A percentile compares a stretch with the other conserved stretches of the same genome.
phyloP scores from a whole-genome alignment of 2,329 filamentous ascomycete species.

The Harringtonia aguacate region DNA sequence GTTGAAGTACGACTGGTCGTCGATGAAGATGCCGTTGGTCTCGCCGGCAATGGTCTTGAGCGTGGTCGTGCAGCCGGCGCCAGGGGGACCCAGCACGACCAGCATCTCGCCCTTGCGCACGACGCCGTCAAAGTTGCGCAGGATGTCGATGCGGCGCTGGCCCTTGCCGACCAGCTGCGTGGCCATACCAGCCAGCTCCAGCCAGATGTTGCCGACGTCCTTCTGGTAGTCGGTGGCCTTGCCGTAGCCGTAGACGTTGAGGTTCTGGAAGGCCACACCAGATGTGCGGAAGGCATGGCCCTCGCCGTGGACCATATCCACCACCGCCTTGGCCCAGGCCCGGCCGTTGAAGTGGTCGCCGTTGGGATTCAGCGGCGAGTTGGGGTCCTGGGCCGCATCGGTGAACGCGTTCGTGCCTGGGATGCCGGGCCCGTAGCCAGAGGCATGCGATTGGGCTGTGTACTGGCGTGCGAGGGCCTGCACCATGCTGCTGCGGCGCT shows the following conservation, averaged over 20 bases:
- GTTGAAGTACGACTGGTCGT: conserved; percentile 63
- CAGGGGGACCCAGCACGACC: conserved; percentile 62
- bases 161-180: conserved; percentile 41
- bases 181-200: conserved; percentile 33
- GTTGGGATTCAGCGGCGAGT: conserved; percentile 37
- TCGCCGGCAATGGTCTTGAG: conserved; percentile 78
- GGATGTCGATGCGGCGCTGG: conserved; percentile 53
- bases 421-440: conserved; percentile 8
- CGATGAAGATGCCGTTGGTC: conserved; percentile 67
- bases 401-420: conserved; percentile 37
- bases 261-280: conserved; percentile 55
- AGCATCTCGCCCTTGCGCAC: conserved; percentile 65
- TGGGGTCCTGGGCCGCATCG: conserved; percentile 20
- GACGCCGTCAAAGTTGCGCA: conserved; percentile 56
- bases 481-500: conserved; percentile 39
- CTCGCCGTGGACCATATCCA: conserved; percentile 38
- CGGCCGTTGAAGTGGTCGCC: conserved; percentile 38
- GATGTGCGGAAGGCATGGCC: conserved; percentile 48
- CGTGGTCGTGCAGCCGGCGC: conserved; percentile 71
- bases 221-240: conserved; percentile 61
- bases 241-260: conserved; percentile 59
- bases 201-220: conserved; percentile 51
- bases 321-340: conserved; percentile 49
- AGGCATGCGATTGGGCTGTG: conserved; percentile 33
- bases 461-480: conserved; percentile 45